phyloP scores from a whole-genome alignment of 148 eudicot species.

The Chenopodium suecicum region DNA sequence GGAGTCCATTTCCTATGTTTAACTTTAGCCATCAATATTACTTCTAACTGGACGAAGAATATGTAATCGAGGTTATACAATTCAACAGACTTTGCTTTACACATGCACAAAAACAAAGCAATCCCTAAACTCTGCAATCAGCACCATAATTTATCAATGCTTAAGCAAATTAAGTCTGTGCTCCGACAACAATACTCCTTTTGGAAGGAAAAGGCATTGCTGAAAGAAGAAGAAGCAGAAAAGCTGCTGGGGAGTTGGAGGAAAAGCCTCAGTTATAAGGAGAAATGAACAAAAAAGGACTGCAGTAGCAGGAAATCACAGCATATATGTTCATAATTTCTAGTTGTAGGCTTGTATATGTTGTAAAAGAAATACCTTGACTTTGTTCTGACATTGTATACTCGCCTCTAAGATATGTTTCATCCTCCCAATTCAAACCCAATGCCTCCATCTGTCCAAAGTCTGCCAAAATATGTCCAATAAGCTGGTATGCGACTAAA shows the following conservation, averaged over 20 bases:
- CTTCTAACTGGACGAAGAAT: background rate
- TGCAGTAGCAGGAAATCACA: background rate
- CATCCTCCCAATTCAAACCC: slow-evolving; percentile 31
- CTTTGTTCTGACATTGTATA: slow-evolving; percentile 18
- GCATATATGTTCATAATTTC: background rate
- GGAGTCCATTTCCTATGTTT: background rate
- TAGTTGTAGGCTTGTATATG: background rate
- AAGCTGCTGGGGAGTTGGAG: background rate
- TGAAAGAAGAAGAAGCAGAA: background rate
- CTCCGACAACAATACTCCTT: background rate
- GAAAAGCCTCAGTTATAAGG: background rate
- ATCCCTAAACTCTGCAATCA: background rate
- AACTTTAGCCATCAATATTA: background rate
- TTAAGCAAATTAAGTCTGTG: background rate
- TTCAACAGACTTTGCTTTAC: background rate
- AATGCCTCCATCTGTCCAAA: slow-evolving; percentile 45
- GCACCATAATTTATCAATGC: background rate
- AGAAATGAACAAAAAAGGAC: background rate
- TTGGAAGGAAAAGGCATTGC: background rate
- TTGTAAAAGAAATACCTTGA: slow-evolving; percentile 36
- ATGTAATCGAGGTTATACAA: background rate
- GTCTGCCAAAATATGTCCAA: slow-evolving; percentile 48
- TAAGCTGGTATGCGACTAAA: slow-evolving; percentile 51
- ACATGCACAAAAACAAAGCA: background rate
- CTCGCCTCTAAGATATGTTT: slow-evolving; percentile 54